phyloP scores from a whole-genome alignment of 768 basidiomycete species.

The Boletus eberwhitei region DNA sequence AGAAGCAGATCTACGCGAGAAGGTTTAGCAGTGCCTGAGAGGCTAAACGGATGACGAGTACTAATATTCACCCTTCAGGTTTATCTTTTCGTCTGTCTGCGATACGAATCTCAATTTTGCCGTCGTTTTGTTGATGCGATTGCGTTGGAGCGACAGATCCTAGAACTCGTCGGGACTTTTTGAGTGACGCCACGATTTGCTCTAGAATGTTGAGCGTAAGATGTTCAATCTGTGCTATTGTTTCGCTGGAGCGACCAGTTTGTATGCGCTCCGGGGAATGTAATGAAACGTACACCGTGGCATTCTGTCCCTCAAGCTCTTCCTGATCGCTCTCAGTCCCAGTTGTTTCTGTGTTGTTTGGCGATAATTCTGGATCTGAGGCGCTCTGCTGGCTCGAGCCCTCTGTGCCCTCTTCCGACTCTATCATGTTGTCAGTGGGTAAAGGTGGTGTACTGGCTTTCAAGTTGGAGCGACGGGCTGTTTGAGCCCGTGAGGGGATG shows the following conservation, averaged over 20 bases:
- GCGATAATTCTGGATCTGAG: not conserved
- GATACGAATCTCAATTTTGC: constrained; percentile 34
- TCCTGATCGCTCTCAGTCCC: constrained; percentile 13
- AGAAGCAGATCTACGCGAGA: constrained; percentile 6
- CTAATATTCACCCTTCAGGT: constrained; percentile 27
- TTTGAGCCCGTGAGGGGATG: not conserved
- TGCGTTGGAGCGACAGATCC: not conserved
- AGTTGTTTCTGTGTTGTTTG: not conserved
- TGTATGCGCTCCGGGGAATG: not conserved
- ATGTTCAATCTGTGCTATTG: constrained; percentile 28
- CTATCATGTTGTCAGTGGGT: not conserved
- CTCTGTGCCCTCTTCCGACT: not conserved
- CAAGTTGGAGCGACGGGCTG: not conserved
- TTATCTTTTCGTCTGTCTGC: constrained; percentile 35
- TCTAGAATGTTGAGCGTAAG: constrained; percentile 31
- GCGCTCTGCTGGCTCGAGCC: not conserved
- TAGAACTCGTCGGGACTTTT: constrained; percentile 1
- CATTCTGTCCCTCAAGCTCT: constrained; percentile 1
- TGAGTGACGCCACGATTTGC: constrained; percentile 25
- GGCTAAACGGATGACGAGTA: not conserved
- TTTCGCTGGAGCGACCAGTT: constrained; percentile 16
- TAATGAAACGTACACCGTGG: constrained; percentile 6
- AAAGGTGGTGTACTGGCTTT: not conserved
- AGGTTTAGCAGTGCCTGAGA: not conserved
- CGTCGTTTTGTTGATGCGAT: constrained; percentile 3